Evolutionary conservation across 352 stramenopile genomes (phyloP), one percentile per base, ranked within the genome.

Genomic region (Phytophthora sp.): DNA sequence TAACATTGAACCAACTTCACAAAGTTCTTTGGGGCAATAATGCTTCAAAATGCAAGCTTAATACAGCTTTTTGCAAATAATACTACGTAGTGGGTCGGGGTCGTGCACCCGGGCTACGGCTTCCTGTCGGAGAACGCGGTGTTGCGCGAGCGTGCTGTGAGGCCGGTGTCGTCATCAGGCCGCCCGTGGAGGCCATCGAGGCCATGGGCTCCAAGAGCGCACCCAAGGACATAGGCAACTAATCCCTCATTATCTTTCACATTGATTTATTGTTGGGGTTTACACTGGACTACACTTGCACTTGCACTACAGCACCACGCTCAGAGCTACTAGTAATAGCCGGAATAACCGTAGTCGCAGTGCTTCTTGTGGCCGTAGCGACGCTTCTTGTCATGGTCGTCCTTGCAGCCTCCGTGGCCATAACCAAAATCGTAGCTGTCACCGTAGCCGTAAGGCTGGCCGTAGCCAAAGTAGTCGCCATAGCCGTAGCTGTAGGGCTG

Each of bases 211-310:
- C 82, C 20, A 98, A 98, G 79, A 96, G 81, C 45, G 89, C 82
- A 44, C 95, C 88, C 13, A 98, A 98, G 72, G 77, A 94, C 31
- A 97, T 98, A n/a, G n/a, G n/a, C n/a, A n/a, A n/a, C n/a, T n/a
- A n/a, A n/a, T n/a, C n/a, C n/a, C n/a, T n/a, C n/a, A n/a, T n/a
- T n/a, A n/a, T n/a, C n/a, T n/a, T 38, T 38, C 31, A 38, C 31
- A 38, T 38, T 38, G 32, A 30, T 18, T 42, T 24, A 23, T 42
- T 42, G 35, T 39, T 11, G 28, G 32, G 15, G 10, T 21, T 10
- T 42, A 42, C 35, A 42, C 35, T 42, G 21, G n/a, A 42, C 34
- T 11, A 32, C 6, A 42, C 3, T 8, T 15, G 32, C 9, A 15
- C 13, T 11, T 37, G 31, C 11, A 11, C 5, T n/a, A 37, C 31